Percentiles rank a stretch among this genome's conserved stretches.
phyloP scores from a whole-genome alignment of 495 filamentous ascomycete genomes.

The Opeltia flavorubescens region DNA sequence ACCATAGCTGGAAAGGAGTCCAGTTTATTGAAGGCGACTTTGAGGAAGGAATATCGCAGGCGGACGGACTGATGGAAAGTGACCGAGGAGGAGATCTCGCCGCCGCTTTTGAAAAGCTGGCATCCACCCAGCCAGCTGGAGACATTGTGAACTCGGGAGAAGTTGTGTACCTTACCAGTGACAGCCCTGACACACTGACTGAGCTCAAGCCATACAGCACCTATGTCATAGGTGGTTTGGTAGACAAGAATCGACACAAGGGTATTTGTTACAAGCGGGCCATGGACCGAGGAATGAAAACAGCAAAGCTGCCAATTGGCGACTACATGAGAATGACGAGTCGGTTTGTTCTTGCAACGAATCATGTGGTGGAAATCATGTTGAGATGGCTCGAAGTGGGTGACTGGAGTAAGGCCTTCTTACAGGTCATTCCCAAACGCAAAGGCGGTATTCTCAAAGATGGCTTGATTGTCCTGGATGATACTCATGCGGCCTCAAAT shows the following conservation, averaged over 20 bases:
- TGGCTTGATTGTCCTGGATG: background rate
- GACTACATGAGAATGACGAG: conserved; percentile 82
- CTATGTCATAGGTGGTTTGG: conserved; percentile 89
- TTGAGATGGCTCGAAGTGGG: conserved; percentile 73
- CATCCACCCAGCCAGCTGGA: conserved; percentile 21
- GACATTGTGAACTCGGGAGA: conserved; percentile 25
- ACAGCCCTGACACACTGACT: conserved; percentile 67
- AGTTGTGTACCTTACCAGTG: conserved; percentile 76
- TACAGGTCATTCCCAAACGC: conserved; percentile 69
- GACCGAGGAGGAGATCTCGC: conserved; percentile 35
- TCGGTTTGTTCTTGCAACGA: conserved; percentile 72
- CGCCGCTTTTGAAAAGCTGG: conserved; percentile 34
- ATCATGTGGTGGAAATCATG: conserved; percentile 96
- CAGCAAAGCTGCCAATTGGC: conserved; percentile 82
- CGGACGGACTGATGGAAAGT: conserved; percentile 44
- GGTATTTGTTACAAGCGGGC: conserved; percentile 81
- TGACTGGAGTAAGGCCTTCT: conserved; percentile 83
- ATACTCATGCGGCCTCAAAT: background rate
- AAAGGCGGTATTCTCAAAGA: conserved; percentile 55
- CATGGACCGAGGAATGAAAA: conserved; percentile 56
- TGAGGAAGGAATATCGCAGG: conserved; percentile 41
- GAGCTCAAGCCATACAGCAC: conserved; percentile 69
- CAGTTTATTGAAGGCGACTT: conserved; percentile 58
- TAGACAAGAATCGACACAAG: conserved; percentile 93
- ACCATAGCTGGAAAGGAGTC: conserved; percentile 69